phyloP scores from a whole-genome alignment of 2,329 filamentous ascomycete species.

The Trichoderma pleuroti region DNA sequence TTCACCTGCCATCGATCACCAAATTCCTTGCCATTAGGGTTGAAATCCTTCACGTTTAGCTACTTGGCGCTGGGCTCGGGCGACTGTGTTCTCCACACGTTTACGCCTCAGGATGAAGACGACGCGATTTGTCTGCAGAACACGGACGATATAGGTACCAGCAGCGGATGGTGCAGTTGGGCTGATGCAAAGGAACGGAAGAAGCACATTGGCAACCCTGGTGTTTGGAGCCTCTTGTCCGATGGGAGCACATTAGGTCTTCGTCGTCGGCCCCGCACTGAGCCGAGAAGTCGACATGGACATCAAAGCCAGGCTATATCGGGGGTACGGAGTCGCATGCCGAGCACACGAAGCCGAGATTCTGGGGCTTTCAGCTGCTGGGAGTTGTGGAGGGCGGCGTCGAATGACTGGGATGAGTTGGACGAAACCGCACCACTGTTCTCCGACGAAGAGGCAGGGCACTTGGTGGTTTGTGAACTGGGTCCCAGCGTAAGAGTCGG shows the following conservation, averaged over 20 bases:
- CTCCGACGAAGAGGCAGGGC: constrained; percentile 41
- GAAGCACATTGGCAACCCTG: constrained; percentile 58
- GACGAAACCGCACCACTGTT: constrained; percentile 47
- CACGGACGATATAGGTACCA: constrained; percentile 32
- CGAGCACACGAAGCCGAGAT: constrained; percentile 21
- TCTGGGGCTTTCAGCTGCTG: constrained; percentile 38
- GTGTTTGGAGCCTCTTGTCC: constrained; percentile 60
- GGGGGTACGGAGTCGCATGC: constrained; percentile 32
- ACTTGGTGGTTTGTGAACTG: constrained; percentile 61
- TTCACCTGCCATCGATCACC: constrained; percentile 43
- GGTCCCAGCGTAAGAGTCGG: constrained; percentile 65
- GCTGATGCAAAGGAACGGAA: constrained; percentile 48
- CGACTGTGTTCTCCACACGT: constrained; percentile 63
- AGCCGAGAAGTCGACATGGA: constrained; percentile 17
- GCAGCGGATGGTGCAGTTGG: constrained; percentile 49
- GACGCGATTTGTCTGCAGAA: constrained; percentile 56
- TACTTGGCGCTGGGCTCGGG: constrained; percentile 59
- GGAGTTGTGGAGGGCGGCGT: constrained; percentile 54
- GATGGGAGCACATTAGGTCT: constrained; percentile 62
- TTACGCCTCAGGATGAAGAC: constrained; percentile 50
- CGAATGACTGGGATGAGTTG: constrained; percentile 41
- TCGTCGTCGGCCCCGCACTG: constrained; percentile 41
- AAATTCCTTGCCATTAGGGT: constrained; percentile 51
- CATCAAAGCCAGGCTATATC: constrained; percentile 14
- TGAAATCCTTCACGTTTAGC: constrained; percentile 61